A percentile compares a stretch with the other conserved stretches of the same genome.
These are phyloP conservation scores for Strobilomyces confusus DNA, from an alignment of 768 basidiomycete species.

Conservation along the genomic window DNA sequence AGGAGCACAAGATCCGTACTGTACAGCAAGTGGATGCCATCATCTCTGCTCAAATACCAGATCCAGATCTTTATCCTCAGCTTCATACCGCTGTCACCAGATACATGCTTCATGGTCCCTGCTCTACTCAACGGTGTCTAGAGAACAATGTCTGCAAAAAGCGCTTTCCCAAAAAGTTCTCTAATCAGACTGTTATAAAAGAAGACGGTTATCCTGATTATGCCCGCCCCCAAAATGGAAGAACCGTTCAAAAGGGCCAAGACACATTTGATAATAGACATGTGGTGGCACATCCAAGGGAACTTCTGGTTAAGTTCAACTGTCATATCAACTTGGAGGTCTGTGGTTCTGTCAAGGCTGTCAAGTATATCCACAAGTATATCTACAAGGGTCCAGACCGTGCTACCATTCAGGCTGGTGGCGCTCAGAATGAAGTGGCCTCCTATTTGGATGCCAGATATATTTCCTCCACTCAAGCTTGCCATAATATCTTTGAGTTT, in stretches of 20 bases:
- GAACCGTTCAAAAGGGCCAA: slow-evolving; percentile 14
- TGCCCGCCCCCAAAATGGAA: slow-evolving; percentile 33
- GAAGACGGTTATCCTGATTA: slow-evolving; percentile 41
- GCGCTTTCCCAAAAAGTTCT: neutral
- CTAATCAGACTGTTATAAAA: slow-evolving; percentile 30
- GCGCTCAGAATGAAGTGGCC: neutral
- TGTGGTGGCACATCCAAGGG: slow-evolving; percentile 42
- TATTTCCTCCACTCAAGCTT: neutral
- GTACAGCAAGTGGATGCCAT: slow-evolving; percentile 1
- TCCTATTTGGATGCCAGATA: neutral
- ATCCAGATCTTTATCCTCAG: neutral
- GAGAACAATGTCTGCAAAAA: slow-evolving; percentile 25
- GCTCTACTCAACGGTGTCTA: slow-evolving; percentile 34
- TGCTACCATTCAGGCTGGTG: neutral
- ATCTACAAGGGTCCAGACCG: slow-evolving; percentile 42
- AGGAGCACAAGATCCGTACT: neutral
- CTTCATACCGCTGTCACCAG: slow-evolving; percentile 22
- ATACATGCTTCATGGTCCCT: slow-evolving; percentile 46
- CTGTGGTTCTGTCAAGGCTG: slow-evolving; percentile 7
- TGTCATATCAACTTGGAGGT: slow-evolving; percentile 19
- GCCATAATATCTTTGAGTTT: neutral
- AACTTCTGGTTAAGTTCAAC: slow-evolving; percentile 32
- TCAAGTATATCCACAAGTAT: slow-evolving; percentile 37
- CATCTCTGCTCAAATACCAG: neutral
- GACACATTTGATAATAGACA: slow-evolving; percentile 33